Conservation (phyloP, 2,329 filamentous ascomycete species). For the Scorias spongiosa region DNA sequence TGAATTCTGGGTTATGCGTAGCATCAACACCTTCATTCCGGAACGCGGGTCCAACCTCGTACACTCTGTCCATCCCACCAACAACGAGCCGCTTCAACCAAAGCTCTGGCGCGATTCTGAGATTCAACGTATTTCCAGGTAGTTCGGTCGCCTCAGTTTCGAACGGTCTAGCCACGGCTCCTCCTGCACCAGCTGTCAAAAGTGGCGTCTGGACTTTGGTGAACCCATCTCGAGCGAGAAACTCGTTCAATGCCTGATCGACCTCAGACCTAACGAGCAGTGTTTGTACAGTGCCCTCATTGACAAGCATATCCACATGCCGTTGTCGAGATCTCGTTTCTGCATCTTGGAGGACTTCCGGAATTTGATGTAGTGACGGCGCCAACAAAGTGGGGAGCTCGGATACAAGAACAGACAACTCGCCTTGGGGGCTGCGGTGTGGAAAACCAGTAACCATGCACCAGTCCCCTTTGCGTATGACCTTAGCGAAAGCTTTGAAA, state of each 20-base stretch:
- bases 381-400: conserved; percentile 57
- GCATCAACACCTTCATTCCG: conserved; percentile 77
- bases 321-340: conserved; percentile 62
- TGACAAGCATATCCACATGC: conserved; percentile 75
- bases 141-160: conserved; percentile 66
- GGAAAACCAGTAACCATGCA: conserved; percentile 55
- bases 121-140: conserved; percentile 51
- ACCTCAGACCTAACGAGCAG: conserved; percentile 61
- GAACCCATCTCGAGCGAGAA: conserved; percentile 57
- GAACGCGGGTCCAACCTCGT: conserved; percentile 85
- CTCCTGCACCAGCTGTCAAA: conserved; percentile 66
- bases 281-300: conserved; percentile 50
- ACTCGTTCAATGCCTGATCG: conserved; percentile 57
- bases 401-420: conserved; percentile 57
- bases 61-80: conserved; percentile 75
- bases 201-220: conserved; percentile 86
- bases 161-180: conserved; percentile 77
- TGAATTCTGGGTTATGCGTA: conserved; percentile 95
- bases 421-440: conserved; percentile 53
- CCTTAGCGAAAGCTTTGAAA: conserved; percentile 46
- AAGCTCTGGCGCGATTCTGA: conserved; percentile 85
- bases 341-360: conserved; percentile 51
- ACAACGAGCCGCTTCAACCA: conserved; percentile 88
- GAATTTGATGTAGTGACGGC: conserved; percentile 66
- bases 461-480: conserved; percentile 68